Conservation (phyloP, 257 asterid species). For the Lycium barbarum region DNA sequence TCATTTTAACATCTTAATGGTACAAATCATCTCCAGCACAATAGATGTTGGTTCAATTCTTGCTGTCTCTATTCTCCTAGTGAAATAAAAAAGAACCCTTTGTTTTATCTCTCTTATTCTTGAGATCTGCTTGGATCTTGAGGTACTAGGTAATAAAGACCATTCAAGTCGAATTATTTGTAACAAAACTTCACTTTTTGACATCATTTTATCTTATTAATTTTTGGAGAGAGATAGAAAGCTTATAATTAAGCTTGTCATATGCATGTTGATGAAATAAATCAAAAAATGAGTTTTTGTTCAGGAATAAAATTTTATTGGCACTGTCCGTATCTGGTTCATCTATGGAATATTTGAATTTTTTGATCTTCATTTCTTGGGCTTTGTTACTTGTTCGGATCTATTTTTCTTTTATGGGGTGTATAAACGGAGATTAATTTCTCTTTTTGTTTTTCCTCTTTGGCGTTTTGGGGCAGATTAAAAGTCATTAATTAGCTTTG, state of each 20-base stretch:
- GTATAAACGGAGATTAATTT: neutral
- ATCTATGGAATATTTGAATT: neutral
- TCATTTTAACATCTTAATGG: neutral
- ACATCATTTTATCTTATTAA: slow-evolving; percentile 5
- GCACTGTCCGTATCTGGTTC: neutral
- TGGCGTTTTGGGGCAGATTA: slow-evolving; percentile 24
- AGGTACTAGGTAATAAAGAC: neutral
- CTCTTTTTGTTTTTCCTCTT: slow-evolving; percentile 3
- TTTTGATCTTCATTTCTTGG: slow-evolving; percentile 10
- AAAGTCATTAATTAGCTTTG: neutral
- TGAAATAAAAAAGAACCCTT: neutral
- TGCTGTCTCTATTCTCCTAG: neutral
- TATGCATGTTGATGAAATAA: neutral
- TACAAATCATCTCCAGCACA: neutral
- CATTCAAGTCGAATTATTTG: neutral
- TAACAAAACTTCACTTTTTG: neutral
- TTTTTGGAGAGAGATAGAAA: neutral
- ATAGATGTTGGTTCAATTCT: neutral
- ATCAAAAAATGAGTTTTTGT: neutral
- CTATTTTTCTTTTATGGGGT: neutral
- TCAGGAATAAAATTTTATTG: neutral
- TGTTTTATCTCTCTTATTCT: neutral
- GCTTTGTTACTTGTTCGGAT: neutral
- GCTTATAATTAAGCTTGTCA: neutral
- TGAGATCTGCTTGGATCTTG: slow-evolving; percentile 11